Percentiles rank a stretch among this genome's conserved stretches.
Evolutionary conservation across 768 basidiomycete genomes (phyloP).

Genomic region (Galerina marginata): DNA sequence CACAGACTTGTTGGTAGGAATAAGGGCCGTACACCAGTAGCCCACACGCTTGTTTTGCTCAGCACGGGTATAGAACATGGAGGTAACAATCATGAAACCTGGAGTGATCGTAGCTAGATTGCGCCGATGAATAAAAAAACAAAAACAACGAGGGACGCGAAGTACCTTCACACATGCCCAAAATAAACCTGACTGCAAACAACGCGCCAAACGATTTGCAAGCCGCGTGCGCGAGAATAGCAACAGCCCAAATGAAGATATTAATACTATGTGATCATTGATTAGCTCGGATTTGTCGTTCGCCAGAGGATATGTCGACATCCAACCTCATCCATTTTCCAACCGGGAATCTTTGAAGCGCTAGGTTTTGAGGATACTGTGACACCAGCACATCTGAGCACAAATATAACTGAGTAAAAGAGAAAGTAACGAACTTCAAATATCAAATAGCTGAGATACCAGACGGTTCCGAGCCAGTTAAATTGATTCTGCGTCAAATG

Average conservation of each 20-base stretch:
- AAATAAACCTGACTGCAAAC: constrained; percentile 75
- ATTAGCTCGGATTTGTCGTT: background rate
- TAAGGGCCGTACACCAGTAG: constrained; percentile 70
- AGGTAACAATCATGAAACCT: constrained; percentile 81
- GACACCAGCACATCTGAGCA: constrained; percentile 16
- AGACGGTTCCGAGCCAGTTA: constrained; percentile 80
- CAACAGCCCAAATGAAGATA: constrained; percentile 75
- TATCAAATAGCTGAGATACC: constrained; percentile 73
- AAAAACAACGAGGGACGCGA: background rate
- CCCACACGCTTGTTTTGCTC: constrained; percentile 78
- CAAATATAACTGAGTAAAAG: background rate
- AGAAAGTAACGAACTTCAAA: constrained; percentile 44
- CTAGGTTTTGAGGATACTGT: constrained; percentile 80
- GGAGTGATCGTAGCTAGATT: constrained; percentile 71
- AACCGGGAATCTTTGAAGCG: constrained; percentile 75
- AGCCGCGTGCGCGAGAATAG: constrained; percentile 64
- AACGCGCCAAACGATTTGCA: constrained; percentile 74
- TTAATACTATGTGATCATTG: constrained; percentile 52
- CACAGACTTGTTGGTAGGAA: background rate
- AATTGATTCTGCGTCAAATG: constrained; percentile 69
- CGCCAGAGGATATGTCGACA: background rate
- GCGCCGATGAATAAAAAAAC: background rate
- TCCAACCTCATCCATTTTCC: constrained; percentile 84
- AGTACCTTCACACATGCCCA: constrained; percentile 73
- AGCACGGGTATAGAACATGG: constrained; percentile 82